A percentile compares a stretch with the other conserved stretches of the same genome.
These are phyloP conservation scores for Xylaria digitata DNA, from an alignment of 2,329 filamentous ascomycete species.

Conservation along the genomic window DNA sequence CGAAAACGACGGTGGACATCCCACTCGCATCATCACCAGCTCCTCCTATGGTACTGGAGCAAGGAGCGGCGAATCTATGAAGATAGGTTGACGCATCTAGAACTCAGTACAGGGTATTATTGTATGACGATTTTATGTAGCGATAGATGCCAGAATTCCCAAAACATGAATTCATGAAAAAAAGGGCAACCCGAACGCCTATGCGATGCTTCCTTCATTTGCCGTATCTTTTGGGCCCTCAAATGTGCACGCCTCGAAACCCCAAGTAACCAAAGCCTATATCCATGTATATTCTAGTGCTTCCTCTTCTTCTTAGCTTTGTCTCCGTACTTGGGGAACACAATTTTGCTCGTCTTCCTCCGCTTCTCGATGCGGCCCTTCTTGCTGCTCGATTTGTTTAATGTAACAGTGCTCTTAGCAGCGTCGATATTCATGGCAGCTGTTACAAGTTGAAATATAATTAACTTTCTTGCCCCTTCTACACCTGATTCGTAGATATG, in stretches of 20 bases:
- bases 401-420: constrained; percentile 51
- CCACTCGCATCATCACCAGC: constrained; percentile 4
- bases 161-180: constrained; percentile 35
- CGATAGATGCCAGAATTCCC: constrained; percentile 39
- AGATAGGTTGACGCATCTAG: constrained; percentile 18
- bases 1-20: neutral
- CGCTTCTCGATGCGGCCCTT: constrained; percentile 67
- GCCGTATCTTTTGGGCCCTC: constrained; percentile 43
- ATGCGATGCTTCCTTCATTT: constrained; percentile 36
- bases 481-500: neutral
- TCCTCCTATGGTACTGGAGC: constrained; percentile 16
- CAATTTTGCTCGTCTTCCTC: constrained; percentile 67
- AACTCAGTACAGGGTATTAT: constrained; percentile 44
- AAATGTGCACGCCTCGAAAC: neutral
- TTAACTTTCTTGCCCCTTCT: constrained; percentile 27
- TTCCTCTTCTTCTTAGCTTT: constrained; percentile 58
- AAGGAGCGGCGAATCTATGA: constrained; percentile 24
- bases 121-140: constrained; percentile 41
- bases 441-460: constrained; percentile 15
- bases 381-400: constrained; percentile 55
- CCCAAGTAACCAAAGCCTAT: neutral
- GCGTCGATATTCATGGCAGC: constrained; percentile 69
- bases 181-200: constrained; percentile 44
- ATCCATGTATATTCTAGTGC: constrained; percentile 36
- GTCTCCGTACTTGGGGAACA: constrained; percentile 69